Conservation (phyloP, 805 yeast genomes). For the Suhomyces sp. region DNA sequence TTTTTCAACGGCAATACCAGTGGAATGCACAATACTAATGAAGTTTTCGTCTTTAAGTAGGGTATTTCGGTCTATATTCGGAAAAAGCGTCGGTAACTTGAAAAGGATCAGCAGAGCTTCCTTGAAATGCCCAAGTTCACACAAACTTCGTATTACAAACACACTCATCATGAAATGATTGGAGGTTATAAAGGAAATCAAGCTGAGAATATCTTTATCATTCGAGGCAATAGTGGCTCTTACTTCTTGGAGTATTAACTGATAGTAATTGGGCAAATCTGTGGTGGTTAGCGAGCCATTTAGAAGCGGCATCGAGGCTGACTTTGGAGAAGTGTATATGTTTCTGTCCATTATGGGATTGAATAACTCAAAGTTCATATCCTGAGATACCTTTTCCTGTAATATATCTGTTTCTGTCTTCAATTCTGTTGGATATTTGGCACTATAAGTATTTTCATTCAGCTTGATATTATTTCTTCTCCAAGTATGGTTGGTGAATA, state of each 20-base stretch:
- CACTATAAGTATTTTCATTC: constrained; percentile 7
- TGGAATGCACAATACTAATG: constrained; percentile 6
- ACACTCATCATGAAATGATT: constrained; percentile 25
- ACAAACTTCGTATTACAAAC: constrained; percentile 27
- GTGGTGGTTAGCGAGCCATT: constrained; percentile 23
- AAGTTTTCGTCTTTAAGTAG: constrained; percentile 9
- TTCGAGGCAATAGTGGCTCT: constrained; percentile 8
- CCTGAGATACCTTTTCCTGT: constrained; percentile 4
- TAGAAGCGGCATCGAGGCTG: constrained; percentile 22
- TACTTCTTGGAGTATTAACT: constrained; percentile 14
- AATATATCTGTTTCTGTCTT: constrained; percentile 8
- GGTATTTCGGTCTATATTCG: background rate
- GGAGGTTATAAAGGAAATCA: constrained; percentile 17
- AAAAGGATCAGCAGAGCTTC: constrained; percentile 27
- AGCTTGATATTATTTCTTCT: constrained; percentile 21
- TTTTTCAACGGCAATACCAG: background rate
- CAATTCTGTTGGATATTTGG: constrained; percentile 3
- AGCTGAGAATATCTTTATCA: constrained; percentile 14
- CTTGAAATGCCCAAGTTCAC: constrained; percentile 20
- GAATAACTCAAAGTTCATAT: constrained; percentile 9
- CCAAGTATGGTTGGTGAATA: constrained; percentile 18
- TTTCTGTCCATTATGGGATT: constrained; percentile 28
- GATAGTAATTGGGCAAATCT: constrained; percentile 33
- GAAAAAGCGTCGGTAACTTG: constrained; percentile 15
- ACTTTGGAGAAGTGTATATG: constrained; percentile 21